phyloP scores from a whole-genome alignment of 176 grass and related monocot species.

The Oryza meridionalis region DNA sequence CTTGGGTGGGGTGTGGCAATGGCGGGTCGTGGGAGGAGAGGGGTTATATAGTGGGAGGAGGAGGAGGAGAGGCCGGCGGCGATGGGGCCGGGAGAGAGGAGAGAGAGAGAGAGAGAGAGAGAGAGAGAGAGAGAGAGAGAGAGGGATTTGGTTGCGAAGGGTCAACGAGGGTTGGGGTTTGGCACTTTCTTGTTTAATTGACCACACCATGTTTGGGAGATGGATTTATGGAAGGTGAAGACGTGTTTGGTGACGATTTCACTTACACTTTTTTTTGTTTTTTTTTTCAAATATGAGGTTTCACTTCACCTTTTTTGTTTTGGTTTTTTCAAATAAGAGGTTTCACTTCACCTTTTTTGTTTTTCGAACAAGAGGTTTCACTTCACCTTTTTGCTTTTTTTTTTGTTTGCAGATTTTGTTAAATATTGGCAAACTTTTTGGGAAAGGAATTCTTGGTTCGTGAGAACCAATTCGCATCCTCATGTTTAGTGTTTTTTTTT shows the following conservation, averaged over 20 bases:
- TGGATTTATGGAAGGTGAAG: not conserved
- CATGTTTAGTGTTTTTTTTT: not conserved
- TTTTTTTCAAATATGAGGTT: not conserved
- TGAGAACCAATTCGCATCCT: not conserved
- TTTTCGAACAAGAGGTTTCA: no score
- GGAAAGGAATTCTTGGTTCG: not conserved
- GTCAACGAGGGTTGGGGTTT: constrained; percentile 57
- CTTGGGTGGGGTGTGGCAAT: not conserved
- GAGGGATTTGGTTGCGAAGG: constrained; percentile 1
- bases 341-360: no score
- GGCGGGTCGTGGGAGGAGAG: constrained; percentile 34
- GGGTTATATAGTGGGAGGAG: constrained; percentile 57
- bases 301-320: no score
- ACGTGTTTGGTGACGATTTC: constrained; percentile 10
- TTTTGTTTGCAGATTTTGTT: no score
- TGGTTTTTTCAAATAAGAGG: no score
- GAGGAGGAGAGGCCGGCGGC: constrained; percentile 38
- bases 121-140: not conserved
- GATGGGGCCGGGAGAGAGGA: constrained; percentile 38
- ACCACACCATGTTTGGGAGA: constrained; percentile 42
- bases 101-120: not conserved
- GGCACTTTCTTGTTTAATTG: constrained; percentile 46
- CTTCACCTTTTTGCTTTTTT: no score
- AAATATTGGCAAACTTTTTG: not conserved
- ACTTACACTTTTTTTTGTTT: no score